Base-by-base conservation (phyloP, 2,329 filamentous ascomycete genomes). In the Fusarium devonianum region DNA sequence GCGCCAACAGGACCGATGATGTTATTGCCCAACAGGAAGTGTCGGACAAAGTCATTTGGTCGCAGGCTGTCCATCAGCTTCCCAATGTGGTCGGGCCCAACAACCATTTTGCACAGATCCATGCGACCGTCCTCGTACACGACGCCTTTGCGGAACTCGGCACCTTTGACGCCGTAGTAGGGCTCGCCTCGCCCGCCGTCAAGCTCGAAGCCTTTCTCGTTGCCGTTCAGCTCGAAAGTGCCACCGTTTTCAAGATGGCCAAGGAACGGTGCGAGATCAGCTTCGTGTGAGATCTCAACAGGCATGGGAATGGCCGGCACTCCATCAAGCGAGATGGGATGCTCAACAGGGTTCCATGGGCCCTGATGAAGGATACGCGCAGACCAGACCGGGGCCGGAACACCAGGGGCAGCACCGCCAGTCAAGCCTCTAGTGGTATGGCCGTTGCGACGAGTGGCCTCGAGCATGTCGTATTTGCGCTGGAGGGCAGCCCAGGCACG, bases 41-140 rank as follows among this genome's bases (percentile, higher is more conserved):
- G 79, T 25, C 69, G 71, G 37, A 81, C 72, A 60, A 77, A 78
- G 13, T 65, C 63, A 57, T 81, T 81, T 3, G 68, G 60, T 34
- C 73, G 72, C 52, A 82, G 68, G 41, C 73, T 76, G 32, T 77
- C 65, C 73, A 82, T 79, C 34, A 82, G 66, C n/a, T 69, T 67
- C 19, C 70, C 71, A 52, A 82, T 80, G 39, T 80, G 75, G 13
- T 74, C 72, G 8, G 78, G 79, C 2, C 79, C 80, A 28, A 82
- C 73, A 4, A 78, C 78, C 72, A 78, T 79, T 68, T 81, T 81
- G 70, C 79, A 82, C 3, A 82, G 73, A 58, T 82, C 79, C 67
- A 83, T 75, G 10, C 79, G 73, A 7, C 75, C 74, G 54, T 82
- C 79, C 41, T 78, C 73, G 50, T 81, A 82, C 5, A 81, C 65